phyloP scores from a whole-genome alignment of 345 rosid genomes.

The Conringia planisiliqua region DNA sequence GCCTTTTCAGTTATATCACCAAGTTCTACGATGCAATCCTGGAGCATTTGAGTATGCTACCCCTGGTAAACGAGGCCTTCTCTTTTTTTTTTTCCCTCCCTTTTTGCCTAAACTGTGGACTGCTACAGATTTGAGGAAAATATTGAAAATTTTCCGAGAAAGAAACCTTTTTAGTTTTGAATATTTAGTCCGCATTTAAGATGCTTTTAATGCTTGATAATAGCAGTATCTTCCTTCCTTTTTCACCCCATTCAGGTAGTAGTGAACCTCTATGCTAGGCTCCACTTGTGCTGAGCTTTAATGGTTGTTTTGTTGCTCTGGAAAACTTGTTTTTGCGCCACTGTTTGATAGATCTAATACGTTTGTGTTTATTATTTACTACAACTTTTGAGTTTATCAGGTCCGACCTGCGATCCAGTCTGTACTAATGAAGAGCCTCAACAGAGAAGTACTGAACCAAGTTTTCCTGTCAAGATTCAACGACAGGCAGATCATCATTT shows the following conservation, averaged over 20 bases:
- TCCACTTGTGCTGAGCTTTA: conserved; percentile 19
- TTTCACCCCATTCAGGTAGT: conserved; percentile 6
- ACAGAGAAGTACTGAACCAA: conserved; percentile 47
- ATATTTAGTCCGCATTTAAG: conserved; percentile 7
- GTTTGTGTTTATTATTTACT: conserved; percentile 52
- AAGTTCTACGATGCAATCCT: conserved; percentile 61
- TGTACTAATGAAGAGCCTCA: conserved; percentile 42
- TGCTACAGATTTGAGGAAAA: conserved; percentile 3
- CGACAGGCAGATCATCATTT: conserved; percentile 25
- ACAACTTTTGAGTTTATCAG: conserved; percentile 70
- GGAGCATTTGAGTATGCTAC: conserved; percentile 82
- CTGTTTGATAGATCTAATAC: not conserved
- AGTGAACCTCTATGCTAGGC: conserved; percentile 2
- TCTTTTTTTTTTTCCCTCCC: not conserved
- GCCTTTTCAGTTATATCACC: conserved; percentile 56
- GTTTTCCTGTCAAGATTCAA: conserved; percentile 39
- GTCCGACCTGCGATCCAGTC: conserved; percentile 50
- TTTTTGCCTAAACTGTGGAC: not conserved
- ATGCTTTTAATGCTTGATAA: conserved; percentile 21
- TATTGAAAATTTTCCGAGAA: not conserved
- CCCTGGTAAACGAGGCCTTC: conserved; percentile 66
- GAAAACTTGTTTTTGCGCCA: conserved; percentile 11
- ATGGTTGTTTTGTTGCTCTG: not conserved
- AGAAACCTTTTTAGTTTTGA: conserved; percentile 1
- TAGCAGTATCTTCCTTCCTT: conserved; percentile 19